These are phyloP conservation scores for Areca catechu DNA, from an alignment of 176 grass and related monocot genomes.

Conservation along the genomic window DNA sequence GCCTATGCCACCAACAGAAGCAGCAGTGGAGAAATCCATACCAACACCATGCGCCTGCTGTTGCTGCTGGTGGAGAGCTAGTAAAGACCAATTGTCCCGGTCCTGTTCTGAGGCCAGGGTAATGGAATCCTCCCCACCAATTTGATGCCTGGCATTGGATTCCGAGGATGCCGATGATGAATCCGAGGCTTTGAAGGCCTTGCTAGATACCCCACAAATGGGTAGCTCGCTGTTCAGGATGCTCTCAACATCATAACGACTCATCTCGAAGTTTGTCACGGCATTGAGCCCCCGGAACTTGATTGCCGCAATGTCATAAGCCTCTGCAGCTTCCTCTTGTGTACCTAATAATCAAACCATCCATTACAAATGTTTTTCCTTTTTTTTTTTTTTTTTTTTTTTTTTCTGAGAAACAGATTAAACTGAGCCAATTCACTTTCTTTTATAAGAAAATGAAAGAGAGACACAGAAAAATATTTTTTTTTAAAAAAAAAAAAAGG, in stretches of 20 bases:
- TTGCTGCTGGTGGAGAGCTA: constrained; percentile 63
- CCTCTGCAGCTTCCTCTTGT: constrained; percentile 86
- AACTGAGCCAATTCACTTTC: no score
- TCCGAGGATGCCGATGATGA: not conserved
- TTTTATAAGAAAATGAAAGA: no score
- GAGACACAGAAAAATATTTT: no score
- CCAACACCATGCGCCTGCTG: constrained; percentile 50
- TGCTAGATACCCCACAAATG: constrained; percentile 19
- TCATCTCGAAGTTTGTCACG: constrained; percentile 97
- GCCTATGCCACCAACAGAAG: constrained; percentile 25
- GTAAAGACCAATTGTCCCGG: constrained; percentile 57
- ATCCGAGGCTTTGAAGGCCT: constrained; percentile 22
- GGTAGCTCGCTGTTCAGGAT: constrained; percentile 89
- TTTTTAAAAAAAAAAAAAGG: no score
- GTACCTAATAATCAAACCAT: constrained; percentile 35
- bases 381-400: no score
- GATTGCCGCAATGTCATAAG: constrained; percentile 89
- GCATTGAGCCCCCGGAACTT: constrained; percentile 85
- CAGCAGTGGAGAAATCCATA: constrained; percentile 66
- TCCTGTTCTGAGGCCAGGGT: constrained; percentile 21
- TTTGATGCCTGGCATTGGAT: not conserved
- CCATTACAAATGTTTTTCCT: no score
- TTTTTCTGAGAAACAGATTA: no score
- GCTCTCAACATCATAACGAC: constrained; percentile 80
- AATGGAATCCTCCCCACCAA: not conserved